These are phyloP conservation scores for Pseudonitzschia delicatissima DNA, from an alignment of 108 stramenopile species.

Conservation along the genomic window DNA sequence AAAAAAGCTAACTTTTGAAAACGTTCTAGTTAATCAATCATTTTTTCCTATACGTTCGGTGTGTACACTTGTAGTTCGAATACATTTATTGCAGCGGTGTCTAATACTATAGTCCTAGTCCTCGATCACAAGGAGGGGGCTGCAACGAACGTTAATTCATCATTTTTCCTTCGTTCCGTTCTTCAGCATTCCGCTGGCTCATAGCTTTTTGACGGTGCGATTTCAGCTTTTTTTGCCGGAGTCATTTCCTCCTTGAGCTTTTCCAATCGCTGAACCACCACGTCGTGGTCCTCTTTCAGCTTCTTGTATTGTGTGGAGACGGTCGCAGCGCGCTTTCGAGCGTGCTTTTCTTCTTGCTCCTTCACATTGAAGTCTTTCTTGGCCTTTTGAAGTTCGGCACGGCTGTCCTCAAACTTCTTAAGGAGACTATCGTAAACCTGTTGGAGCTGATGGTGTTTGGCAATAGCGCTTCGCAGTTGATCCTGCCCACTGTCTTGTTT, in stretches of 20 bases:
- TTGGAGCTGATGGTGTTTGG: slow-evolving; percentile 21
- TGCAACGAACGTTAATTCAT: no score
- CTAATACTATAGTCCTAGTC: no score
- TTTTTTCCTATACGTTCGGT: no score
- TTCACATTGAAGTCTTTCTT: slow-evolving; percentile 8
- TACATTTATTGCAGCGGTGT: no score
- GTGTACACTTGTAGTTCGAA: no score
- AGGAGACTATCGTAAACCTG: slow-evolving; percentile 5
- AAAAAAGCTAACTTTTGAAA: no score
- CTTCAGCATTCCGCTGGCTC: no score
- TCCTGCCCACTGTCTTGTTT: slow-evolving; percentile 4
- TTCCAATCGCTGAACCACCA: slow-evolving; percentile 6
- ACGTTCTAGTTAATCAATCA: no score
- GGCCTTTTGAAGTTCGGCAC: slow-evolving; percentile 18
- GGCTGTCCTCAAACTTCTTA: not conserved
- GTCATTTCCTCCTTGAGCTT: slow-evolving; percentile 9
- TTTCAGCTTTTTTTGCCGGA: no score
- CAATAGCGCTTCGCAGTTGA: slow-evolving; percentile 22
- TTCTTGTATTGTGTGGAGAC: slow-evolving; percentile 23
- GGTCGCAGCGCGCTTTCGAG: slow-evolving; percentile 14
- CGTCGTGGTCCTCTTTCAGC: slow-evolving; percentile 26
- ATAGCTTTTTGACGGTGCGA: no score
- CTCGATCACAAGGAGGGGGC: no score
- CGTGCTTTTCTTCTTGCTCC: slow-evolving; percentile 21
- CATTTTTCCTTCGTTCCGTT: no score